These are phyloP conservation scores for Syncephalastrum contaminatum DNA, from an alignment of 371 early-diverging fungal genomes.

Conservation along the genomic window DNA sequence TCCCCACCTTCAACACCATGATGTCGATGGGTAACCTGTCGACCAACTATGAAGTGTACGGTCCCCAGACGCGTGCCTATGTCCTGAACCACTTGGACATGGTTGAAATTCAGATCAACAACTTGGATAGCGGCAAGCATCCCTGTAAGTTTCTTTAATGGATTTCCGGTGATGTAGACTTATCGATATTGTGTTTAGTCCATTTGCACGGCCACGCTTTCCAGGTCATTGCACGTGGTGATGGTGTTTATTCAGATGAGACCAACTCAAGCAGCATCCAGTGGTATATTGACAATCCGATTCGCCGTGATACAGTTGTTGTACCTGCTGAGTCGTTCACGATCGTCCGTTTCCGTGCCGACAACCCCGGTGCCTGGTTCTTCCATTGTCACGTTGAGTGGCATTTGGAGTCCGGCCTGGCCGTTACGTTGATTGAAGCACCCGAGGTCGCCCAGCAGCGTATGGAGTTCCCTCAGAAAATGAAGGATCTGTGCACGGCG, in stretches of 20 bases:
- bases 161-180: background rate
- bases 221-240: constrained; percentile 54
- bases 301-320: constrained; percentile 57
- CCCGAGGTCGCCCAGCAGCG: constrained; percentile 51
- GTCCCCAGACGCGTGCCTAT: constrained; percentile 54
- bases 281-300: constrained; percentile 55
- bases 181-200: constrained; percentile 24
- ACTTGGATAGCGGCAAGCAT: constrained; percentile 45
- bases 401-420: constrained; percentile 64
- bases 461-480: constrained; percentile 38
- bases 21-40: constrained; percentile 58
- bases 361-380: constrained; percentile 52
- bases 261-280: constrained; percentile 31
- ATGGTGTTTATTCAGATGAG: constrained; percentile 29
- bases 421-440: constrained; percentile 64
- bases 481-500: constrained; percentile 53
- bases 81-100: constrained; percentile 52
- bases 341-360: constrained; percentile 57
- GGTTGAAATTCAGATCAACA: constrained; percentile 61
- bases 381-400: constrained; percentile 83
- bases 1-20: constrained; percentile 71
- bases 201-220: constrained; percentile 68
- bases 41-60: constrained; percentile 59
- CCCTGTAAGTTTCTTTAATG: constrained; percentile 32
- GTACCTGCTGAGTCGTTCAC: constrained; percentile 49